Conservation (phyloP, 768 basidiomycete species). For the Kwoniella botswanensis region DNA sequence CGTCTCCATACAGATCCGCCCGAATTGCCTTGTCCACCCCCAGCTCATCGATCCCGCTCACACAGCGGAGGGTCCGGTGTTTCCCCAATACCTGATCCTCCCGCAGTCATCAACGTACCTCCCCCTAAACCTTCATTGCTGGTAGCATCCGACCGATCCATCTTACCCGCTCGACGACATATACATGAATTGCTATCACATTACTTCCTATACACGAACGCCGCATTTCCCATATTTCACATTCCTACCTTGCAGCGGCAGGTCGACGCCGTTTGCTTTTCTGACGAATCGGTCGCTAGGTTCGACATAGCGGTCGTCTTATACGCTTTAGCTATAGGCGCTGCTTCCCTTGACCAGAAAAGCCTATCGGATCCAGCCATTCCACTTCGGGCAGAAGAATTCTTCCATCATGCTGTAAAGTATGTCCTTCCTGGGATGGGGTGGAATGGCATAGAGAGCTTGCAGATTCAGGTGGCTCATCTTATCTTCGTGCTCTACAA, state of each 20-base stretch:
- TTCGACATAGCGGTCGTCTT: constrained; percentile 13
- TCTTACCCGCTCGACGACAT: background rate
- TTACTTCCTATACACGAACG: constrained; percentile 16
- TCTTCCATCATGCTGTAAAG: constrained; percentile 4
- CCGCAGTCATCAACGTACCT: background rate
- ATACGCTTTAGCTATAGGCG: constrained; percentile 14
- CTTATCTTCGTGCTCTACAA: constrained; percentile 32
- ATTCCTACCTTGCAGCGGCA: constrained; percentile 21
- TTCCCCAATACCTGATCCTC: background rate
- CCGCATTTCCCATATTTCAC: constrained; percentile 32
- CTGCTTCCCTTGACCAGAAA: background rate
- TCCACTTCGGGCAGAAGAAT: background rate
- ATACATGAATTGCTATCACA: constrained; percentile 7
- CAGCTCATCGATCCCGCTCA: background rate
- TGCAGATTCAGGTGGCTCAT: constrained; percentile 24
- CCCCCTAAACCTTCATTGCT: background rate
- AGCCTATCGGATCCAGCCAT: background rate
- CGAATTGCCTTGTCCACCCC: background rate
- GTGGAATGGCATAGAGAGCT: background rate
- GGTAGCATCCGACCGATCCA: background rate
- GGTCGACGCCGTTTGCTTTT: constrained; percentile 22
- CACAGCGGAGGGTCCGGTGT: background rate
- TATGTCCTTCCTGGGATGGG: background rate
- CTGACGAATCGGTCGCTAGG: background rate
- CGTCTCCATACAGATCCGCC: background rate